A percentile compares a stretch with the other conserved stretches of the same genome.
phyloP scores from a whole-genome alignment of 108 stramenopile genomes.

The Craspedostauros australis region DNA sequence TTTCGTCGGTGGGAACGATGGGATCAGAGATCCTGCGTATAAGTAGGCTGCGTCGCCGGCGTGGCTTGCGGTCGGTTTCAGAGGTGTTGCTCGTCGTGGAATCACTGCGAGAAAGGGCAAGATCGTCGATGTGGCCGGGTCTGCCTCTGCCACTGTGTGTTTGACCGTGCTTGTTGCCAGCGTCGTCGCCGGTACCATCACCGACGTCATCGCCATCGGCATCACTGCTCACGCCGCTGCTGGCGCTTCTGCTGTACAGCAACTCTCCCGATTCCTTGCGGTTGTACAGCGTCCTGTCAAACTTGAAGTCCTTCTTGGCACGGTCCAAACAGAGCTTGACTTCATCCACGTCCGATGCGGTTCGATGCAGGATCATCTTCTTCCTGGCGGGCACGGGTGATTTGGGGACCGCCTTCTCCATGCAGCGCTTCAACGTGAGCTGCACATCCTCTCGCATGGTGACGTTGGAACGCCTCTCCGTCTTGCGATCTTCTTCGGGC shows the following conservation, averaged over 20 bases:
- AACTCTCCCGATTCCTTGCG: slow-evolving; percentile 53
- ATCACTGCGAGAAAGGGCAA: too few species aligned
- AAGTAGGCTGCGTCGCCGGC: slow-evolving; percentile 22
- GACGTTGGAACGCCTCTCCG: slow-evolving; percentile 30
- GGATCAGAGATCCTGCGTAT: slow-evolving; percentile 24
- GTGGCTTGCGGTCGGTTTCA: background rate
- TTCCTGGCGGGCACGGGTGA: background rate
- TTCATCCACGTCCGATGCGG: slow-evolving; percentile 58
- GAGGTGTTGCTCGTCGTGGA: background rate
- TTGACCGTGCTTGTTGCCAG: too few species aligned
- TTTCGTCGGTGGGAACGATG: slow-evolving; percentile 47
- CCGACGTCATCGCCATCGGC: background rate
- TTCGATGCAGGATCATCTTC: slow-evolving; percentile 20
- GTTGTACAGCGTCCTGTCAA: slow-evolving; percentile 39
- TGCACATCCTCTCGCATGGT: background rate
- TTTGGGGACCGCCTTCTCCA: background rate
- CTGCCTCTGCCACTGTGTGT: too few species aligned
- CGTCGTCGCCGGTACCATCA: too few species aligned
- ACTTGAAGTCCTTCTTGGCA: slow-evolving; percentile 46
- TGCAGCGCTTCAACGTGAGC: background rate
- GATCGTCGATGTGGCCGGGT: too few species aligned
- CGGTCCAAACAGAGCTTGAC: slow-evolving; percentile 33
- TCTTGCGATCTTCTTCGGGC: slow-evolving; percentile 16
- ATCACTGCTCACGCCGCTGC: background rate
- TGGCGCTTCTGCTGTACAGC: slow-evolving; percentile 17